phyloP scores from a whole-genome alignment of 2,329 filamentous ascomycete genomes.

The Monosporascus sp. region DNA sequence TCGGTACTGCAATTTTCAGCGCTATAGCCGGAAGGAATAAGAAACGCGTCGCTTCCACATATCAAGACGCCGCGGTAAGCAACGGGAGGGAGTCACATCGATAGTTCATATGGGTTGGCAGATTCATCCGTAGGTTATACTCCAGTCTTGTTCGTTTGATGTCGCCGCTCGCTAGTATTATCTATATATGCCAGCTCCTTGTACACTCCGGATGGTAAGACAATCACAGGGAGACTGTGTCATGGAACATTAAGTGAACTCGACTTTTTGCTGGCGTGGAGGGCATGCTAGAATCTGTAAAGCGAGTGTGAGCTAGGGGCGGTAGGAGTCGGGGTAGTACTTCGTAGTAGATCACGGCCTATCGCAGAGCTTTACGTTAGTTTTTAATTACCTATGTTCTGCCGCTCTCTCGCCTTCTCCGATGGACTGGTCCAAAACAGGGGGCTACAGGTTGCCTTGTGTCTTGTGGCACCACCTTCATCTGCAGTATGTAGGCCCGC shows the following conservation, averaged over 20 bases:
- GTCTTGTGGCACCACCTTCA: no score
- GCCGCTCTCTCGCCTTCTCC: no score
- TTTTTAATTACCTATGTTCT: no score
- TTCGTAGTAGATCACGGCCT: no score
- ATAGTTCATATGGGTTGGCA: constrained; percentile 44
- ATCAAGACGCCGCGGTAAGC: constrained; percentile 38
- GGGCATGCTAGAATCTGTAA: not conserved
- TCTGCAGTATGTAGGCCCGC: no score
- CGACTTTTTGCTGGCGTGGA: not conserved
- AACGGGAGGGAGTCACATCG: constrained; percentile 47
- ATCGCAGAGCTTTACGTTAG: no score
- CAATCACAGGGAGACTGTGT: not conserved
- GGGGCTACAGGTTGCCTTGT: no score
- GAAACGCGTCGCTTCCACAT: constrained; percentile 38
- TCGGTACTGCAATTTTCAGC: constrained; percentile 7
- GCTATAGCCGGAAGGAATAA: not conserved
- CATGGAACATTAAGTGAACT: not conserved
- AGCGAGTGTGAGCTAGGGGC: no score
- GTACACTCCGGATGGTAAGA: not conserved
- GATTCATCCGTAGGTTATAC: constrained; percentile 35
- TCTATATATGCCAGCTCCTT: not conserved
- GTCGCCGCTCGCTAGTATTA: not conserved
- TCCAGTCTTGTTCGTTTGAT: not conserved
- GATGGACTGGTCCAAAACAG: no score
- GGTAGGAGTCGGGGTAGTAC: no score